phyloP scores from a whole-genome alignment of 2,329 filamentous ascomycete genomes.

The Verticillium tricorpus region DNA sequence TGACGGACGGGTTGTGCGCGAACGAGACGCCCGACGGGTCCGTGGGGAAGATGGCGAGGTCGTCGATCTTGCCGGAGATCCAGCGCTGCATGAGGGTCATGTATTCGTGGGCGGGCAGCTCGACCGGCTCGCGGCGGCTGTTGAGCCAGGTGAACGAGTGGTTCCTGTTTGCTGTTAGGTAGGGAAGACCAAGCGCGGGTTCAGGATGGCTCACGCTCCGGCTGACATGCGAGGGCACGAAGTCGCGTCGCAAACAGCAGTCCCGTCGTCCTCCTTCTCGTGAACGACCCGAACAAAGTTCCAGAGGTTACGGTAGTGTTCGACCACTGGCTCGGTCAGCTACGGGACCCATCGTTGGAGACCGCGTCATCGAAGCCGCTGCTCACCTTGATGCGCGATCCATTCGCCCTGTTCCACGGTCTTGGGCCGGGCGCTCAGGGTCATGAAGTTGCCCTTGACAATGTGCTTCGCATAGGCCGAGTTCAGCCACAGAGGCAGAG shows the following conservation, averaged over 20 bases:
- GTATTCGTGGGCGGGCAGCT: conserved; percentile 89
- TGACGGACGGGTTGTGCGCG: conserved; percentile 56
- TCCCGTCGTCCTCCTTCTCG: conserved; percentile 74
- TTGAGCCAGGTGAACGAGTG: conserved; percentile 97
- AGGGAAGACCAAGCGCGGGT: not conserved
- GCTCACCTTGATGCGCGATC: conserved; percentile 85
- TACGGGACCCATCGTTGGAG: no score
- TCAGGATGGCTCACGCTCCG: conserved; percentile 64
- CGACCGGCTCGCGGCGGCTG: conserved; percentile 78
- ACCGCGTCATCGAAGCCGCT: conserved; percentile 15
- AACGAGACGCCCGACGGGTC: conserved; percentile 69
- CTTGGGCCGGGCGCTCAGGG: conserved; percentile 84
- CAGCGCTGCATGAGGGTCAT: conserved; percentile 95
- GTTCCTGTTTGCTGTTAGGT: conserved; percentile 47
- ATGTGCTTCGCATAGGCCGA: conserved; percentile 76
- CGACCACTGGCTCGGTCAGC: conserved; percentile 60
- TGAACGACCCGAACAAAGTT: conserved; percentile 87
- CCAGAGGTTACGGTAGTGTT: conserved; percentile 85
- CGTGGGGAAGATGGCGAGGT: conserved; percentile 84
- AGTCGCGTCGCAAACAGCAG: conserved; percentile 76
- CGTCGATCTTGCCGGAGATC: conserved; percentile 94
- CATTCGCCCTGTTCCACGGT: conserved; percentile 93
- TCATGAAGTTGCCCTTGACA: conserved; percentile 97
- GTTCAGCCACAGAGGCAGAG: conserved; percentile 70
- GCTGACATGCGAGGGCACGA: conserved; percentile 92